Base-by-base conservation (phyloP, 352 stramenopile species). In the Globisporangium sylvaticum region DNA sequence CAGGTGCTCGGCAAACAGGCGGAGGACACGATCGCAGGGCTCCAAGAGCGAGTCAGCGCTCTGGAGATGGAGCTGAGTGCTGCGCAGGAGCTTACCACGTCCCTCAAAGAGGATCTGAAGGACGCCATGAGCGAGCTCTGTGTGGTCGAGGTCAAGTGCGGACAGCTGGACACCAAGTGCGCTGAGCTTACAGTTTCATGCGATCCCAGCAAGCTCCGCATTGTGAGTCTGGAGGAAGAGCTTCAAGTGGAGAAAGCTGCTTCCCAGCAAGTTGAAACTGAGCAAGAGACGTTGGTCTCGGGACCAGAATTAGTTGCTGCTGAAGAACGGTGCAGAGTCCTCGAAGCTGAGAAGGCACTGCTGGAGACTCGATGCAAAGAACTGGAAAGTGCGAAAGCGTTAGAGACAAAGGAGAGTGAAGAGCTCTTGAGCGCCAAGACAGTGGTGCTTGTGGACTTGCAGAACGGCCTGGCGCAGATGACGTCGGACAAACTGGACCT, bases 61-160 rank as follows among this genome's bases (percentile, higher is more conserved):
- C 20, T 67, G 22, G 18, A 58, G 12, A 1, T 7, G 1, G 48
- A 66, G 10, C 46, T 72, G 9, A 20, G 9, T 7, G 55, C 42
- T 20, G 55, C 63, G 12, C 57, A 63, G n/a, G 39, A 44, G 18
- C 55, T 58, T 15, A 25, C 15, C 2, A 9, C 10, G 18, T 64
- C 63, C 4, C 63, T 68, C 6, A n/a, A 68, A 22, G 25, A 24
- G 27, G 63, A 68, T 22, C 6, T 68, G 54, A 50, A 58, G 12
- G 54, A 62, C n/a, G 42, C 56, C 29, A 68, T 68, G 63, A 68
- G 63, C 39, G 63, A 68, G 8, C 63, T 68, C 54, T 68, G 55
- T 25, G 55, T 63, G n/a, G 50, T 29, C 7, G 63, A 68, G 42
- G 42, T 42, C 55, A 68, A 63, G 42, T 63, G 63, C n/a, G 37